Percentiles rank a stretch among this genome's conserved stretches.
phyloP scores from a whole-genome alignment of 352 stramenopile species.

The Globisporangium takayamanum region DNA sequence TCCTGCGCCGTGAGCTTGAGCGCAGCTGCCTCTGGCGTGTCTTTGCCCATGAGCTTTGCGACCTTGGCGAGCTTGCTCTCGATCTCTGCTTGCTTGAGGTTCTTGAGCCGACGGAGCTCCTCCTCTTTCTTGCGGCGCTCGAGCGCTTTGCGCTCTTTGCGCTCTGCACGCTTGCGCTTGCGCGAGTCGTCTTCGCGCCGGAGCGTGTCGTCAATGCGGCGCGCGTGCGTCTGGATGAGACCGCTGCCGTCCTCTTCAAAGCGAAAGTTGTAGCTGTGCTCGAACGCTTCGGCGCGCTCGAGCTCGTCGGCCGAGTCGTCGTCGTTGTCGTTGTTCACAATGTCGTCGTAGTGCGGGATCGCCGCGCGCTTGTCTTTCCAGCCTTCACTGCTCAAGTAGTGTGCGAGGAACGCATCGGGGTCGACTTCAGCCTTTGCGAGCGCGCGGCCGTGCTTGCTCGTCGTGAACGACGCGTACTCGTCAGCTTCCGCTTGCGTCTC shows the following conservation, averaged over 20 bases:
- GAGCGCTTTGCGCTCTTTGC: conserved; percentile 92
- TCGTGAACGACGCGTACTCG: conserved; percentile 52
- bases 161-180: conserved; percentile 92
- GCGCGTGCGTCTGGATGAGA: conserved; percentile 79
- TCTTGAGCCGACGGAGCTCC: conserved; percentile 96
- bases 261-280: conserved; percentile 99
- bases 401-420: conserved; percentile 68
- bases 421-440: conserved; percentile 38
- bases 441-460: conserved; percentile 58
- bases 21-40: conserved; percentile 39
- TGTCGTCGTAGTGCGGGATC: conserved; percentile 75
- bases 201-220: conserved; percentile 85
- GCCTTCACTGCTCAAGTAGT: conserved; percentile 72
- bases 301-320: conserved; percentile 71
- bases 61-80: conserved; percentile 92
- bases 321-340: conserved; percentile 87
- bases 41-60: conserved; percentile 70
- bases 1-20: conserved; percentile 46
- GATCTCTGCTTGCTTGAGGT: conserved; percentile 96
- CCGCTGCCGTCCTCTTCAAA: conserved; percentile 95
- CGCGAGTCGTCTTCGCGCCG: conserved; percentile 95
- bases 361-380: conserved; percentile 76
- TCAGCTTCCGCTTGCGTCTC: conserved; percentile 66
- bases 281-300: conserved; percentile 95
- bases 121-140: conserved; percentile 97